These are phyloP conservation scores for Trichoderma gamsii DNA, from an alignment of 495 filamentous ascomycete genomes.

Conservation along the genomic window DNA sequence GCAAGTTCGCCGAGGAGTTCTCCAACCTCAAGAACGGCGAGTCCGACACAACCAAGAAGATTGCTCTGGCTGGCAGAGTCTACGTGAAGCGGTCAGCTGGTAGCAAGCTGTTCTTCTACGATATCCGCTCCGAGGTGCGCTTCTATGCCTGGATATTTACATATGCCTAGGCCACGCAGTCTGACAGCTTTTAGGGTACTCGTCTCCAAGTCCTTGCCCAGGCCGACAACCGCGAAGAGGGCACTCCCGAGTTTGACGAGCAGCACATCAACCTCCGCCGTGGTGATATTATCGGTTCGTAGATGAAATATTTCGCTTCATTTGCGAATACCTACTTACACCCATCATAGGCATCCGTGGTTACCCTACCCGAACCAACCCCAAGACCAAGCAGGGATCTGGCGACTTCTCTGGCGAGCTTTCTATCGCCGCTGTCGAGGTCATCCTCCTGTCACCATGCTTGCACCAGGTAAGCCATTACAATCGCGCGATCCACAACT, in stretches of 20 bases:
- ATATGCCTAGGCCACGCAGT: conserved; percentile 29
- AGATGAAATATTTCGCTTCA: conserved; percentile 20
- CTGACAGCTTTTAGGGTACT: conserved; percentile 45
- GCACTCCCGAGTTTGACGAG: conserved; percentile 61
- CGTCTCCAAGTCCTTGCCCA: conserved; percentile 91
- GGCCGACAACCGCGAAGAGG: conserved; percentile 58
- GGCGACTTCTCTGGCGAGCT: conserved; percentile 72
- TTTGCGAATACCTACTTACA: not conserved
- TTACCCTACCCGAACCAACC: conserved; percentile 81
- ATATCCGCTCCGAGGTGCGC: conserved; percentile 61
- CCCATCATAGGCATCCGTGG: conserved; percentile 55
- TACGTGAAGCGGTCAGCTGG: conserved; percentile 81
- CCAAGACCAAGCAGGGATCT: conserved; percentile 66
- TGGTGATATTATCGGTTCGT: conserved; percentile 72
- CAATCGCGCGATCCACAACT: not conserved
- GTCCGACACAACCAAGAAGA: conserved; percentile 59
- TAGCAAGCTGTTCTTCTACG: conserved; percentile 87
- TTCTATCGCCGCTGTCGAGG: conserved; percentile 84
- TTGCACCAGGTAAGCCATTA: conserved; percentile 57
- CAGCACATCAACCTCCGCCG: conserved; percentile 87
- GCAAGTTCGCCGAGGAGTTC: conserved; percentile 70
- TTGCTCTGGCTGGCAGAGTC: conserved; percentile 77
- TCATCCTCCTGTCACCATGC: conserved; percentile 82
- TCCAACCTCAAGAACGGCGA: conserved; percentile 79
- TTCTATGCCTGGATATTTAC: not conserved